Conservation (phyloP, 2,329 filamentous ascomycete species). For the Sporothrix globosa region DNA sequence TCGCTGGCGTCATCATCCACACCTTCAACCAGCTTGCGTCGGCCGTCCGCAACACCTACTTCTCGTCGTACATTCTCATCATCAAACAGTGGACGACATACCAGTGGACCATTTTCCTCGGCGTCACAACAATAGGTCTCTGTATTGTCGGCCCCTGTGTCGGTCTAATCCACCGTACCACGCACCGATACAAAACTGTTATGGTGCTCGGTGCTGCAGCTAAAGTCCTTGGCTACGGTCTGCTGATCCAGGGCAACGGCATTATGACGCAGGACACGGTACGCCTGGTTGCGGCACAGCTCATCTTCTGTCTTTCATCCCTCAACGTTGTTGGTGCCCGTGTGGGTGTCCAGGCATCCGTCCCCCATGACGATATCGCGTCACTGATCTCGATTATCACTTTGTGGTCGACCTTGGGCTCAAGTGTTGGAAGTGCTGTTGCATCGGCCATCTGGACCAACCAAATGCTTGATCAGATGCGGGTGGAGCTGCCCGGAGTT, state of each 20-base stretch:
- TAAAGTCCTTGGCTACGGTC: slow-evolving; percentile 57
- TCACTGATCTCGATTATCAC: slow-evolving; percentile 57
- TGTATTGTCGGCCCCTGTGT: slow-evolving; percentile 63
- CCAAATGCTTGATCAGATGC: slow-evolving; percentile 52
- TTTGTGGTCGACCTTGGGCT: slow-evolving; percentile 35
- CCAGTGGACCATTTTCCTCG: slow-evolving; percentile 61
- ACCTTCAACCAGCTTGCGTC: slow-evolving; percentile 62
- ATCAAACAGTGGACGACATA: slow-evolving; percentile 52
- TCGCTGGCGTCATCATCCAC: slow-evolving; percentile 68
- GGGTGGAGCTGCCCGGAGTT: slow-evolving; percentile 53
- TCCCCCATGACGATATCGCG: slow-evolving; percentile 55
- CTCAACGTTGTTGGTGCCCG: slow-evolving; percentile 58
- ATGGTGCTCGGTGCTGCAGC: slow-evolving; percentile 58
- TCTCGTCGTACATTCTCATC: slow-evolving; percentile 67
- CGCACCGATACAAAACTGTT: slow-evolving; percentile 63
- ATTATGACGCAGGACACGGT: slow-evolving; percentile 54
- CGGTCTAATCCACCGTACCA: slow-evolving; percentile 64
- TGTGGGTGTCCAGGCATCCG: slow-evolving; percentile 57
- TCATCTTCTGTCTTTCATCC: slow-evolving; percentile 57
- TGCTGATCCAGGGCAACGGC: slow-evolving; percentile 48
- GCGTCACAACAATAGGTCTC: slow-evolving; percentile 66
- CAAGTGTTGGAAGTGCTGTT: slow-evolving; percentile 53
- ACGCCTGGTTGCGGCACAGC: slow-evolving; percentile 54
- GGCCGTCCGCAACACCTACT: slow-evolving; percentile 55
- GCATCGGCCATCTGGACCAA: slow-evolving; percentile 56